Base-by-base conservation (phyloP, 1,284 basidiomycete species). In the Gymnopus androsaceus region DNA sequence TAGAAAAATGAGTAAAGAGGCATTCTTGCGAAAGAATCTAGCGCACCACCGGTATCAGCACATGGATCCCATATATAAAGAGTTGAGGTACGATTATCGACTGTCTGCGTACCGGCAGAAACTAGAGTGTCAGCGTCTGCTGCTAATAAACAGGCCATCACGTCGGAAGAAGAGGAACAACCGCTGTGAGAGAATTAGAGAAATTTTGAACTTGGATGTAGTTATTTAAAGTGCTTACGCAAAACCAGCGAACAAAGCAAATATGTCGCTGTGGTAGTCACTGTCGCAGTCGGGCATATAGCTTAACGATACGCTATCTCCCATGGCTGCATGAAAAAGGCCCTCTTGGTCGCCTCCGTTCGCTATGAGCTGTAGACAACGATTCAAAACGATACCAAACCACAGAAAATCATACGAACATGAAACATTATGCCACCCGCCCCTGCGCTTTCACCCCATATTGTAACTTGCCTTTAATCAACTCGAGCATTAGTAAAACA, bases 401-500 rank as follows among this genome's bases (percentile, higher is more conserved):
- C 21, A 28, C 6, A 30, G 27, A 14, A 21, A 9, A n/a, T 12
- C n/a, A 51, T 4, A 46, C 48, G 12, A 19, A 57, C 60, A 34
- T 61, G 55, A 49, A 54, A 57, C 60, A 59, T 57, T 11, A 54
- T 56, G 9, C 52, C 56, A n/a, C 57, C 60, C 31, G 57, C 60
- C 21, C 58, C 58, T 21, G 60, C 58, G 27, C 51, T 57, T 38
- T 57, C 42, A 4, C 60, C 60, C 57, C 57, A 61, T n/a, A 61
- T 61, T 9, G 60, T 61, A 15, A 61, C 60, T 21, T 50, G 33
- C n/a, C 59, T 60, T 25, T 14, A 40, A 17, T 19, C 2, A 55
- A 19, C 7, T 21, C 5, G 15, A 6, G 15, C 25, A 25, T 36
- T 34, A 52, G 17, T 23, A 9, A 6, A 41, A 42, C 23, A 5